phyloP scores from a whole-genome alignment of 805 yeast genomes.

The Yarrowia sp. region DNA sequence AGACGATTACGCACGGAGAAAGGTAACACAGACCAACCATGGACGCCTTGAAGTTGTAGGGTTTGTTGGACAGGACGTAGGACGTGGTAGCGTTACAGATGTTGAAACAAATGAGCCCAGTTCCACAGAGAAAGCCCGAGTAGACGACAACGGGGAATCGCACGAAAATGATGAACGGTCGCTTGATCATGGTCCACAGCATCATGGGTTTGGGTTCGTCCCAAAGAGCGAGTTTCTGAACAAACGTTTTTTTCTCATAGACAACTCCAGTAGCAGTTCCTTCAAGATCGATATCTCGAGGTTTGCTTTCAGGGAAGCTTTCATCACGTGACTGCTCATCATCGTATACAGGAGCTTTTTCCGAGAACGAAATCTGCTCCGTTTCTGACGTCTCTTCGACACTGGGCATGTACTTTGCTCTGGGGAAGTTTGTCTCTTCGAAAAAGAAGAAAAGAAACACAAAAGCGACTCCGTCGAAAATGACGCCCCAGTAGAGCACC shows the following conservation, averaged over 20 bases:
- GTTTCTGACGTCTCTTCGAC: constrained; percentile 2
- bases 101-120: constrained; percentile 38
- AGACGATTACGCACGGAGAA: constrained; percentile 17
- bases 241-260: constrained; percentile 25
- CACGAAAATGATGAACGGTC: constrained; percentile 25
- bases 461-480: constrained; percentile 36
- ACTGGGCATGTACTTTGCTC: constrained; percentile 10
- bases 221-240: constrained; percentile 33
- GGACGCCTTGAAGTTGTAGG: constrained; percentile 37
- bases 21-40: constrained; percentile 36
- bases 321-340: neutral
- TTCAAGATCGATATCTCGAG: neutral
- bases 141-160: constrained; percentile 22
- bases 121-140: constrained; percentile 29
- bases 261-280: neutral
- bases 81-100: constrained; percentile 28
- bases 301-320: neutral
- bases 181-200: constrained; percentile 30
- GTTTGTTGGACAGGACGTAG: constrained; percentile 8
- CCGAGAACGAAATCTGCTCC: neutral
- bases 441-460: constrained; percentile 32
- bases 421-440: constrained; percentile 39
- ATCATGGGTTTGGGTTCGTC: constrained; percentile 25
- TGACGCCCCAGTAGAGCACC: constrained; percentile 39
- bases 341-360: neutral